Evolutionary conservation across 805 yeast genomes (phyloP), one percentile per base, ranked within the genome.

Genomic region (Scheffersomyces ergatensis): DNA sequence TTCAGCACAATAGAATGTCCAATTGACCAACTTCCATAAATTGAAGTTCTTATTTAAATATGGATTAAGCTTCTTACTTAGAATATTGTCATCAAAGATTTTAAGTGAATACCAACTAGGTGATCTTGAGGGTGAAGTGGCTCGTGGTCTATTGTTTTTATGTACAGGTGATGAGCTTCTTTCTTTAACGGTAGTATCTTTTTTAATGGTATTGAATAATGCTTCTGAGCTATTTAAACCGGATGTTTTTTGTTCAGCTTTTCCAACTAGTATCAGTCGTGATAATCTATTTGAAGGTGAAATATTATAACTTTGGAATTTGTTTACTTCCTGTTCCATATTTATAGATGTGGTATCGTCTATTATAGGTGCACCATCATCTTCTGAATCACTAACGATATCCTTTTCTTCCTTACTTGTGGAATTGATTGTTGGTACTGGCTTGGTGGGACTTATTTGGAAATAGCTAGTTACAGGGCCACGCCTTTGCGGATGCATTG

Each of bases 1-100:
- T 20, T 60, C 60, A 6, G 69, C 67, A 48, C 74, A 69, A 45
- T 51, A 51, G 35, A 65, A 62, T 9, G 63, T 45, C 74, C 74
- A 69, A 29, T 56, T 54, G 11, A 65, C 37, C 25, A 67, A 40
- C 12, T 48, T 40, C 72, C 71, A 65, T 5, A 68, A 11, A 30
- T 42, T 53, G 47, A 54, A 65, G 12, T 43, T 42, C 4, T 37
- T 17, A 23, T 48, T 46, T 13, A 43, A 35, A 14, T 39, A 40
- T 2, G 63, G 62, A 39, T 53, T 53, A 12, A 67, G 44, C 27
- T 51, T 51, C 15, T 43, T 42, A 2, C 58, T 47, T 5, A 67
- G 37, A 4, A 63, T 38, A 12, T 45, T 43, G 18, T 70, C 72
- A 39, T 61, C 72, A 51, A 62, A 66, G 2, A 67, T 18, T 34